Evolutionary conservation across 768 basidiomycete species (phyloP).

Genomic region (Russula emetica): DNA sequence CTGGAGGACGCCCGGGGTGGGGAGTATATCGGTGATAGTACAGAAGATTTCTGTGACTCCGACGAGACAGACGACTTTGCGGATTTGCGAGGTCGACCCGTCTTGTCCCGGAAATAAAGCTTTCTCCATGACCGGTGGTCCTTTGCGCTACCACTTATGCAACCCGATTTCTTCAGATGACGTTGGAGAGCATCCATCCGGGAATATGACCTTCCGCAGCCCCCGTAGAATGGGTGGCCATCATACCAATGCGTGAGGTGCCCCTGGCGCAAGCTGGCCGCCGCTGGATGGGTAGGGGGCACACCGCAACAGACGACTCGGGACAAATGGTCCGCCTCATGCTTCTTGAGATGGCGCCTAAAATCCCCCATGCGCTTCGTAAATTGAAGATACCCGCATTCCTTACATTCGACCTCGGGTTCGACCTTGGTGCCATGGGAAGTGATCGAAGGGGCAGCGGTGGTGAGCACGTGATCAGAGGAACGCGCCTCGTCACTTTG

Average conservation of each 20-base stretch:
- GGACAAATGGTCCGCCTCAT: background rate
- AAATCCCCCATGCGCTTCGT: conserved; percentile 17
- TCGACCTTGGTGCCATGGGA: background rate
- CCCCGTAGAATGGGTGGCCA: conserved; percentile 3
- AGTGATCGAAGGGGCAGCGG: no score
- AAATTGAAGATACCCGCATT: conserved; percentile 8
- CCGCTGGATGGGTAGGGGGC: background rate
- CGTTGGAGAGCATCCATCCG: conserved; percentile 21
- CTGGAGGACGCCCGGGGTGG: no score
- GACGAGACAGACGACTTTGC: background rate
- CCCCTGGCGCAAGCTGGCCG: background rate
- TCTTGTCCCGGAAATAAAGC: conserved; percentile 5
- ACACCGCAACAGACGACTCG: conserved; percentile 20
- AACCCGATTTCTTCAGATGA: conserved; percentile 12
- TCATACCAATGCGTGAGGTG: background rate
- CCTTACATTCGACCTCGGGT: background rate
- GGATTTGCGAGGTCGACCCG: background rate
- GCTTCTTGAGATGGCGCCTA: conserved; percentile 11
- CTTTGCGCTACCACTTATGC: conserved; percentile 4
- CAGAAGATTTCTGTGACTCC: background rate
- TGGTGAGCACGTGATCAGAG: background rate
- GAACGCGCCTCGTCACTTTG: background rate
- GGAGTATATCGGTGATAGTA: background rate
- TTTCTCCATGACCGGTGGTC: conserved; percentile 16
- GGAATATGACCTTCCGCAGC: conserved; percentile 18